A percentile compares a stretch with the other conserved stretches of the same genome.
These are phyloP conservation scores for Alternaria longipes DNA, from an alignment of 2,329 filamentous ascomycete species.

Conservation along the genomic window DNA sequence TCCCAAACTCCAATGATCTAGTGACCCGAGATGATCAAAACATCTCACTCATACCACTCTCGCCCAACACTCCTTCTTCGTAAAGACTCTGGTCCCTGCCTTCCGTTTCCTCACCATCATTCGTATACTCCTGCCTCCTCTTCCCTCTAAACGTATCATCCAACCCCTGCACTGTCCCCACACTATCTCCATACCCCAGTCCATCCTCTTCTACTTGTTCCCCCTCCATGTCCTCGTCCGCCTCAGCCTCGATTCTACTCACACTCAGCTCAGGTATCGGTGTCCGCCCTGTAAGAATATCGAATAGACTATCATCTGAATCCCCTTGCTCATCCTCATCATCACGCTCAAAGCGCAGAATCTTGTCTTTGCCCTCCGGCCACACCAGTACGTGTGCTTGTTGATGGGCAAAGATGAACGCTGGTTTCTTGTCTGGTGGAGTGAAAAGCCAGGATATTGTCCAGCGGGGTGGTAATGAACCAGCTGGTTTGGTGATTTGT, in stretches of 20 bases:
- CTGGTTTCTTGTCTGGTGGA: constrained; percentile 41
- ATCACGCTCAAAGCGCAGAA: constrained; percentile 39
- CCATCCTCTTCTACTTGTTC: constrained; percentile 13
- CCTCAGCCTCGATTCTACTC: constrained; percentile 6
- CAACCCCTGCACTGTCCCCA: constrained; percentile 34
- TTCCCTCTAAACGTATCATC: constrained; percentile 58
- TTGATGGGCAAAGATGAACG: constrained; percentile 49
- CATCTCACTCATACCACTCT: constrained; percentile 50
- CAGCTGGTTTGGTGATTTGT: constrained; percentile 36
- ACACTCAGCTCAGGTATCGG: constrained; percentile 47
- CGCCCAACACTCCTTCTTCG: constrained; percentile 32
- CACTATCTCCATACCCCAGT: constrained; percentile 40
- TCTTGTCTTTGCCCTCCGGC: constrained; percentile 53
- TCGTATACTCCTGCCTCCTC: constrained; percentile 11
- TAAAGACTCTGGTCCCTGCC: background rate
- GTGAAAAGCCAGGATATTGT: constrained; percentile 42
- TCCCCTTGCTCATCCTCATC: constrained; percentile 44
- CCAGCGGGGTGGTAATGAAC: constrained; percentile 32
- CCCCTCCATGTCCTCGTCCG: constrained; percentile 8
- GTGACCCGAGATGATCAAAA: constrained; percentile 28
- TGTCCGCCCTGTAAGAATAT: constrained; percentile 59
- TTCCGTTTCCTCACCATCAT: background rate
- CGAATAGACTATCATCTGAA: constrained; percentile 59
- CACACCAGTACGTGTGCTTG: constrained; percentile 52
- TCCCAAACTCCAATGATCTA: background rate